Base-by-base conservation (phyloP, 176 grass and related monocot species). In the Lolium rigidum region DNA sequence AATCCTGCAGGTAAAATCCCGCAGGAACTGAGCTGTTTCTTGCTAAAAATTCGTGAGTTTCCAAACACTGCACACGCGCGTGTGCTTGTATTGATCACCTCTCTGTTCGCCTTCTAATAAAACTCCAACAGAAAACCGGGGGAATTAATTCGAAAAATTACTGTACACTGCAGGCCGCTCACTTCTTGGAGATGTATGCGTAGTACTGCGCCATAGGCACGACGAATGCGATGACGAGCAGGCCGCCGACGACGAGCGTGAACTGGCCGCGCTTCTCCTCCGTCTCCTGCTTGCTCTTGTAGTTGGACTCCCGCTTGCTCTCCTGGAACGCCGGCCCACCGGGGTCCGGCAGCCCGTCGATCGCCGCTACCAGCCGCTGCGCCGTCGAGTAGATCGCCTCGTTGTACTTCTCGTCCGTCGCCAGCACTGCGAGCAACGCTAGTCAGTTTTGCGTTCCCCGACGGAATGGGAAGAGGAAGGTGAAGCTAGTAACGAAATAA, bases 141-240 rank as follows among this genome's bases (percentile, higher is more conserved):
- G n/a, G n/a, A n/a, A n/a, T n/a, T n/a, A n/a, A n/a, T n/a, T n/a
- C n/a, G 14, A 51, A 74, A 74, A 75, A 76, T 76, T 88, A 81
- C 89, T 91, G 89, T 91, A 91, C 89, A 84, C 1, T 16, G 37
- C 50, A 51, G 10, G 80, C 24, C 0, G 46, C 66, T 86, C 93
- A 98, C 77, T 99, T 99, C 88, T 99, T 99, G 76, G 97, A 99
- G 28, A 99, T 69, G 84, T 99, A 96, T 38, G 97, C 97, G 71
- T 99, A 99, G 71, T 99, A 99, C 82, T 99, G 97, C 77, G 97
- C 97, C 97, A 99, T 99, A 26, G 97, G 97, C 82, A 99, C 97
- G 56, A 99, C 92, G 86, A 99, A 94, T 62, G 97, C 97, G 79
- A 99, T 96, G 79, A 93, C 97, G 70, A 99, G 79, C 76, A 99